phyloP scores from a whole-genome alignment of 2,329 filamentous ascomycete species.

The Phialophora chinensis region DNA sequence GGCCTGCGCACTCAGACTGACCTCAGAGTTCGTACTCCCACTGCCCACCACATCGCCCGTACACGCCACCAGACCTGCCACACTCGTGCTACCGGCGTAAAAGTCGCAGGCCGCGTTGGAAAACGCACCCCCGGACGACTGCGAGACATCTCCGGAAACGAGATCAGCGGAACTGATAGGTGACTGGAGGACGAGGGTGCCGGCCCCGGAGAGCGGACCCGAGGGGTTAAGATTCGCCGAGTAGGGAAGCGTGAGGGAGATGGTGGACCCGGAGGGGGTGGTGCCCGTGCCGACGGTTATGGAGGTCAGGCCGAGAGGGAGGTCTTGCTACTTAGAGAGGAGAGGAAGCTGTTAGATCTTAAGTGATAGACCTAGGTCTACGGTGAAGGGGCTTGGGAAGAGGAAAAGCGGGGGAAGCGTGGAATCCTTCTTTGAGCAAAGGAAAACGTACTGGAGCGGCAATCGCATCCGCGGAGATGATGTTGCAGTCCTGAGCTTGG shows the following conservation, averaged over 20 bases:
- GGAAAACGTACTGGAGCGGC: background rate
- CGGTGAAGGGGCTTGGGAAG: too few relatives aligned
- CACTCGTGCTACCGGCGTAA: background rate
- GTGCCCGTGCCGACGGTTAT: constrained; percentile 14
- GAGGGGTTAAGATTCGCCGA: background rate
- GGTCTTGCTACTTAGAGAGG: background rate
- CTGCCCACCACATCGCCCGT: constrained; percentile 5
- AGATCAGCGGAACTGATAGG: background rate
- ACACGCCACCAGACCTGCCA: background rate
- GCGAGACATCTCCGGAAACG: background rate
- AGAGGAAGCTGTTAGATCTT: too few relatives aligned
- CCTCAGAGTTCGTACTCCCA: background rate
- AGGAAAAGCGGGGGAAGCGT: too few relatives aligned
- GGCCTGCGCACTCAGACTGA: background rate
- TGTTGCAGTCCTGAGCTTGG: background rate
- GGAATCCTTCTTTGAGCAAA: background rate
- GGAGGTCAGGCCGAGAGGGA: constrained; percentile 9
- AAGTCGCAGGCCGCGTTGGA: constrained; percentile 4
- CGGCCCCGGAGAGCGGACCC: background rate
- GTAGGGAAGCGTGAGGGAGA: constrained; percentile 2
- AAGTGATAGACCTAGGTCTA: too few relatives aligned
- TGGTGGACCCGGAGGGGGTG: background rate
- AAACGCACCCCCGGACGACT: constrained; percentile 1
- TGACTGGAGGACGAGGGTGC: background rate
- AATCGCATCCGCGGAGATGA: background rate